Conservation (phyloP, 1,139 yeast species). For the Blastobotrys elegans region DNA sequence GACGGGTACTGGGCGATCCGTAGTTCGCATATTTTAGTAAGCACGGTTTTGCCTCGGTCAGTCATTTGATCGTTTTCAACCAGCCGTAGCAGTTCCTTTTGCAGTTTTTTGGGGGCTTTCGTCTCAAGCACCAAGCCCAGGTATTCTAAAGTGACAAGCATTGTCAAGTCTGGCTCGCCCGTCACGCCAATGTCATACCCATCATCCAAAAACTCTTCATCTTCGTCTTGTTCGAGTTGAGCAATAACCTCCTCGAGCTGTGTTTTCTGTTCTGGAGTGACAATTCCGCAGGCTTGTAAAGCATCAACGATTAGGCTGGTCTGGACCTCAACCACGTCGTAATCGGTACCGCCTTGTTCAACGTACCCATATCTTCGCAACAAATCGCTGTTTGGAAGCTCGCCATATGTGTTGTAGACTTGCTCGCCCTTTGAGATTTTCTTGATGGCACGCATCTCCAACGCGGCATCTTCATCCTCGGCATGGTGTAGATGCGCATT, state of each 20-base stretch:
- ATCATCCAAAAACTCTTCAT: conserved; percentile 30
- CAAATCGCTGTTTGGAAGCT: conserved; percentile 82
- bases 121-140: conserved; percentile 8
- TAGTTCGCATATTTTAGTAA: conserved; percentile 17
- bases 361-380: conserved; percentile 89
- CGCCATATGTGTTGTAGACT: conserved; percentile 83
- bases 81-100: conserved; percentile 19
- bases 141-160: conserved; percentile 14
- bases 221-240: conserved; percentile 17
- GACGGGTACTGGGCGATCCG: conserved; percentile 23
- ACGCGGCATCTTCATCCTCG: conserved; percentile 34
- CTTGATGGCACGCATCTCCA: conserved; percentile 68
- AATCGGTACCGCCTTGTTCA: conserved; percentile 66
- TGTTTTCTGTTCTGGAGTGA: conserved; percentile 18
- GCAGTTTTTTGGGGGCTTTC: conserved; percentile 13
- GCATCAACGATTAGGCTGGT: conserved; percentile 24
- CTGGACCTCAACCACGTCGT: conserved; percentile 72
- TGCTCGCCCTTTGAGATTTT: conserved; percentile 63
- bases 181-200: conserved; percentile 29
- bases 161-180: conserved; percentile 26
- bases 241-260: conserved; percentile 19
- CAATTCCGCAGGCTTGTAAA: conserved; percentile 13
- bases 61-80: conserved; percentile 21
- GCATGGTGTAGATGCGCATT: conserved; percentile 58
- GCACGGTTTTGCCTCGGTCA: conserved; percentile 19